Evolutionary conservation across 2,329 filamentous ascomycete species (phyloP).

Genomic region (Penicillium crustosum): DNA sequence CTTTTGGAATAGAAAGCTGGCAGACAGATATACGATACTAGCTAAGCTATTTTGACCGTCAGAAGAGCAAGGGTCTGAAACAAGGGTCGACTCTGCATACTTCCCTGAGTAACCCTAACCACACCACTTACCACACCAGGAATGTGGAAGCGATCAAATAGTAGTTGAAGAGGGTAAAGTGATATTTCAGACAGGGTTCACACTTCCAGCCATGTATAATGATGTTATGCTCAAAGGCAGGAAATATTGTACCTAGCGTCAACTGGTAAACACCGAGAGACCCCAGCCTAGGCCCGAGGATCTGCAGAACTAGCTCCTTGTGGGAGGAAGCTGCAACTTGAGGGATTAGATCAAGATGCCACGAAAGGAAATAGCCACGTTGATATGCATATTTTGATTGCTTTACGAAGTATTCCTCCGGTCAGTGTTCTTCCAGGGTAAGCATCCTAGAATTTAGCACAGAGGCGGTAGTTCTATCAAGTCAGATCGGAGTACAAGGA

Average conservation of each 20-base stretch:
- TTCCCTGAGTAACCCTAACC: background rate
- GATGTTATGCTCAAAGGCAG: too few species aligned
- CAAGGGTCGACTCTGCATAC: background rate
- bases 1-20: too few species aligned
- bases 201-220: background rate
- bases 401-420: background rate
- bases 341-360: too few species aligned
- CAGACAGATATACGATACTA: too few species aligned
- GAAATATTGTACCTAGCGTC: background rate
- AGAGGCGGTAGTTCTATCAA: background rate
- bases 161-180: too few species aligned
- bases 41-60: too few species aligned
- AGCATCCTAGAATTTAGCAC: background rate
- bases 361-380: too few species aligned
- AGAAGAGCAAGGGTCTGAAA: background rate
- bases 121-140: background rate
- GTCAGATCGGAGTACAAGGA: background rate
- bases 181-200: background rate
- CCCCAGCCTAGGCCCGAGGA: background rate
- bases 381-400: background rate
- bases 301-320: background rate
- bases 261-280: background rate
- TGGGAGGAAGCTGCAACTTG: too few species aligned
- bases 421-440: background rate
- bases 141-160: background rate